These are phyloP conservation scores for Theobroma grandiflorum DNA, from an alignment of 441 rosid genomes.

Conservation along the genomic window DNA sequence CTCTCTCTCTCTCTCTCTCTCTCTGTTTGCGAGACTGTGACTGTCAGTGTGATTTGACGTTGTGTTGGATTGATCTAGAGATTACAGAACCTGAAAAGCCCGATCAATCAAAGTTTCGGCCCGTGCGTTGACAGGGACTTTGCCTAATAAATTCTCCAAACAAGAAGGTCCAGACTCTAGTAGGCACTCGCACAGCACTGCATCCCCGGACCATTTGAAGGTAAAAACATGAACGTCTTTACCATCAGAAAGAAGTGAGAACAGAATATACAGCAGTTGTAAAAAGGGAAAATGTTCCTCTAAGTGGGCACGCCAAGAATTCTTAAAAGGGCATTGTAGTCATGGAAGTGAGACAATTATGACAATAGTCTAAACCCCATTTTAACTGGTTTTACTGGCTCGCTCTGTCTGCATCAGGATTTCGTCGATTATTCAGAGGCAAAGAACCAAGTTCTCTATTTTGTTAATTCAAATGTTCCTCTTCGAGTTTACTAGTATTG, in stretches of 20 bases:
- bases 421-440: too few species aligned
- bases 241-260: background rate
- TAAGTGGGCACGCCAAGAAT: too few species aligned
- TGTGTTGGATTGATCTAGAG: background rate
- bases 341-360: too few species aligned
- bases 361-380: too few species aligned
- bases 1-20: background rate
- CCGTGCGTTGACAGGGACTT: background rate
- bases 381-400: too few species aligned
- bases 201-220: background rate
- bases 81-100: constrained; percentile 2
- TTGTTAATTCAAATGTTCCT: too few species aligned
- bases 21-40: background rate
- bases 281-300: too few species aligned
- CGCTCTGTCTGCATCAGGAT: too few species aligned
- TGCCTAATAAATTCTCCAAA: background rate
- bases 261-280: background rate
- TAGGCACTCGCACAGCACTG: background rate
- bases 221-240: background rate
- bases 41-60: background rate
- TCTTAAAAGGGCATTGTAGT: too few species aligned
- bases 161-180: background rate
- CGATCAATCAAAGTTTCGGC: background rate
- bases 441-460: too few species aligned
- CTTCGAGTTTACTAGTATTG: too few species aligned